phyloP scores from a whole-genome alignment of 768 basidiomycete species.

The Boletus rex-veris region DNA sequence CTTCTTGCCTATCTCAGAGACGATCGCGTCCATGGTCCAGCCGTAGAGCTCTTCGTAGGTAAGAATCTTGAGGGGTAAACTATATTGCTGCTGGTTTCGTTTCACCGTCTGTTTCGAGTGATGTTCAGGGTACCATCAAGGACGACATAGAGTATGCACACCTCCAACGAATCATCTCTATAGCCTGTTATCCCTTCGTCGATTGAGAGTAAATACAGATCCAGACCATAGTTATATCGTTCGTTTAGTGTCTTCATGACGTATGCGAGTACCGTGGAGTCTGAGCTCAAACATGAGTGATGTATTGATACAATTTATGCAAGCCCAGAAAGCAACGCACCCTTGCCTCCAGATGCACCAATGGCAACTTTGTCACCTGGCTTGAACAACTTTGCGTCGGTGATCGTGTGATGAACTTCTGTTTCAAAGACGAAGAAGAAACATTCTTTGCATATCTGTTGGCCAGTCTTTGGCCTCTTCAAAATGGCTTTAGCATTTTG shows the following conservation, averaged over 20 bases:
- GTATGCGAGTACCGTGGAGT: slow-evolving; percentile 96
- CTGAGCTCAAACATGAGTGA: slow-evolving; percentile 39
- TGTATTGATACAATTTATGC: not conserved
- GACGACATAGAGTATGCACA: slow-evolving; percentile 28
- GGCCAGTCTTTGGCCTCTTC: slow-evolving; percentile 94
- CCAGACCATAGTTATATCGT: slow-evolving; percentile 87
- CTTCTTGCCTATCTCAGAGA: slow-evolving; percentile 91
- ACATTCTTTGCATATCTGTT: slow-evolving; percentile 94
- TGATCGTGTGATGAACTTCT: slow-evolving; percentile 96
- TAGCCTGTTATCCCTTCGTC: slow-evolving; percentile 99
- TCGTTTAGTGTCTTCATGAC: slow-evolving; percentile 96
- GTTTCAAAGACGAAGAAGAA: slow-evolving; percentile 98
- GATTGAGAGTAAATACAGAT: slow-evolving; percentile 90
- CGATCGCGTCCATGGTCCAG: slow-evolving; percentile 99
- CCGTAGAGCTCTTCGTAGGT: slow-evolving; percentile 96
- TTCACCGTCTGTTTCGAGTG: slow-evolving; percentile 77
- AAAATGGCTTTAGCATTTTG: slow-evolving; percentile 76
- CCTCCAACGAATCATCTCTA: slow-evolving; percentile 95
- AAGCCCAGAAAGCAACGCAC: slow-evolving; percentile 38
- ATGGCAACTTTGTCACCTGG: slow-evolving; percentile 92
- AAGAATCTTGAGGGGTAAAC: slow-evolving; percentile 92
- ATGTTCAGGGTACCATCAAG: slow-evolving; percentile 3
- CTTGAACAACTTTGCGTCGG: slow-evolving; percentile 76
- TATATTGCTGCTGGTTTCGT: slow-evolving; percentile 92
- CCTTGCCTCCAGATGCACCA: slow-evolving; percentile 98